phyloP scores from a whole-genome alignment of 345 rosid species.

The Citrus australasica region DNA sequence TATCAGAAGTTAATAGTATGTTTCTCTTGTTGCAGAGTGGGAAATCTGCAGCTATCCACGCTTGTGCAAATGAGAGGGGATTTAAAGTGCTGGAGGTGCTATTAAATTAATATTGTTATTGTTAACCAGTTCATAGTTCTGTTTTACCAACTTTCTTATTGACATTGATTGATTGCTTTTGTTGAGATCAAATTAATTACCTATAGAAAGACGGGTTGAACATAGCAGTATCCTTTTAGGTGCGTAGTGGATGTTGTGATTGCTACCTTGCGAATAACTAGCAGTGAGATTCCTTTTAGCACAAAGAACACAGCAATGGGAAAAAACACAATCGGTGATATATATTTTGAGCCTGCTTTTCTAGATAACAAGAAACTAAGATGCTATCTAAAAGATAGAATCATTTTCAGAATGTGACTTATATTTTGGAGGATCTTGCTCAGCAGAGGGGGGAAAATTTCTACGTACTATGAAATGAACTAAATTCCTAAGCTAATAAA shows the following conservation, averaged over 20 bases:
- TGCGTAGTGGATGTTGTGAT: neutral
- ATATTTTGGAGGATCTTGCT: neutral
- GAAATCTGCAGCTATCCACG: slow-evolving; percentile 86
- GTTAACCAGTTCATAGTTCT: slow-evolving; percentile 8
- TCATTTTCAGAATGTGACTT: neutral
- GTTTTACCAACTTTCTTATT: neutral
- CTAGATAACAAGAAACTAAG: neutral
- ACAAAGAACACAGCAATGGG: neutral
- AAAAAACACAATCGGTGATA: neutral
- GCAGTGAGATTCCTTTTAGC: neutral
- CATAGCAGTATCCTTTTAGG: neutral
- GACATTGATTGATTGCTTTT: neutral
- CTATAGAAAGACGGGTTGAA: neutral
- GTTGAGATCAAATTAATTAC: neutral
- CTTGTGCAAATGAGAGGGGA: slow-evolving; percentile 93
- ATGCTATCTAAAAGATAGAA: neutral
- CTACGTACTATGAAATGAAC: neutral
- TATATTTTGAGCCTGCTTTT: neutral
- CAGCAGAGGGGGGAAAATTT: neutral
- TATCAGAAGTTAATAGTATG: neutral
- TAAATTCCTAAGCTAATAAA: neutral
- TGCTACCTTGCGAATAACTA: neutral
- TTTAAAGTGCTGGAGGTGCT: slow-evolving; percentile 86
- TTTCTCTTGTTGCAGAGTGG: slow-evolving; percentile 66
- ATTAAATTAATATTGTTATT: slow-evolving; percentile 10